A percentile compares a stretch with the other conserved stretches of the same genome.
Evolutionary conservation across 2,329 filamentous ascomycete genomes (phyloP).

Genomic region (Iodosphaeria phyllophila): DNA sequence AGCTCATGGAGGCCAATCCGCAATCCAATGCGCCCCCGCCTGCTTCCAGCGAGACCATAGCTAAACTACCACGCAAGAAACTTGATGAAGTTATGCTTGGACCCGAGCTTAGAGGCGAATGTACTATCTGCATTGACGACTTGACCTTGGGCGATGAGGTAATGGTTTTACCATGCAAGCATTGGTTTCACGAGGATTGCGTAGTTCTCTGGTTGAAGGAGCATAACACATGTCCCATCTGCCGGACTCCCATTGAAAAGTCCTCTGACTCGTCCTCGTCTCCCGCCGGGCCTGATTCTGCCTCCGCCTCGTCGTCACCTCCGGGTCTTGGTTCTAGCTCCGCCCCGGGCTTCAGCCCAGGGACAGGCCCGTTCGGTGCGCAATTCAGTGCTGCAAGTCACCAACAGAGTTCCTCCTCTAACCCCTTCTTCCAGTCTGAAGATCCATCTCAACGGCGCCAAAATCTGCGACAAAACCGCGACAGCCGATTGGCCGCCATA

Average conservation of each 20-base stretch:
- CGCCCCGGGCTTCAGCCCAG: too few species aligned
- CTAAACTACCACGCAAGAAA: conserved; percentile 50
- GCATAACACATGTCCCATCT: conserved; percentile 85
- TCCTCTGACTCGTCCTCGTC: conserved; percentile 5
- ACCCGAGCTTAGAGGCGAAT: conserved; percentile 53
- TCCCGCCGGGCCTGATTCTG: conserved; percentile 3
- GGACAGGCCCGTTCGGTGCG: too few species aligned
- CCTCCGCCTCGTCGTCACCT: conserved; percentile 6
- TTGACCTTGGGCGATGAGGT: conserved; percentile 57
- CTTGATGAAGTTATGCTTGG: conserved; percentile 53
- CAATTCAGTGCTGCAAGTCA: too few species aligned
- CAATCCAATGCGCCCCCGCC: conserved; percentile 65
- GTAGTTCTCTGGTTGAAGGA: conserved; percentile 70
- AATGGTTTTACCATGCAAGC: conserved; percentile 64
- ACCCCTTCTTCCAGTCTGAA: too few species aligned
- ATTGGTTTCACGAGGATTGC: conserved; percentile 84
- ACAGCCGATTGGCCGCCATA: too few species aligned
- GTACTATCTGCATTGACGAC: conserved; percentile 87
- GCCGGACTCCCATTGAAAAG: conserved; percentile 38
- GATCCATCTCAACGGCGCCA: too few species aligned
- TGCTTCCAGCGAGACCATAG: conserved; percentile 58
- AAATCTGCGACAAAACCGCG: too few species aligned
- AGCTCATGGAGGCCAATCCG: conserved; percentile 71
- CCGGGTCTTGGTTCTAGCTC: too few species aligned
- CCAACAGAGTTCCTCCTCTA: too few species aligned